A percentile compares a stretch with the other conserved stretches of the same genome.
Conservation (phyloP, 129 eudicot species). For the Tanacetum coccineum region DNA sequence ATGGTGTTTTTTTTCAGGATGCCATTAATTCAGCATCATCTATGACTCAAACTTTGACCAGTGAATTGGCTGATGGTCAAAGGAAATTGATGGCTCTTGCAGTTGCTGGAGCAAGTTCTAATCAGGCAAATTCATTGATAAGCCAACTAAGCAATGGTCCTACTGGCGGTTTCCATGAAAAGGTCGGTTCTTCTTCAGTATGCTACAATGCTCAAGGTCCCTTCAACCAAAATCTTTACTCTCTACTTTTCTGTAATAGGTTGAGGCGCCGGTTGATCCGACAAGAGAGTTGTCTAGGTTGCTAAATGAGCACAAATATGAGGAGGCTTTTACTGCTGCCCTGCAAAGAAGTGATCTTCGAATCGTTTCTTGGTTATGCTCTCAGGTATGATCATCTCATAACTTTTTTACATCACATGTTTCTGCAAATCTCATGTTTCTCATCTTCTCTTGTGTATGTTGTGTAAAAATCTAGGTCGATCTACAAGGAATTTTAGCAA, state of each 20-base stretch:
- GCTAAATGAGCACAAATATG: constrained; percentile 71
- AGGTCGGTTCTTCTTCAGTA: constrained; percentile 39
- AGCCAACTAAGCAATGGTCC: constrained; percentile 72
- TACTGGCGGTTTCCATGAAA: constrained; percentile 58
- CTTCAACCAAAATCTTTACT: background rate
- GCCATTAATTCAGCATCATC: constrained; percentile 83
- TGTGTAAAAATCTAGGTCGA: constrained; percentile 50
- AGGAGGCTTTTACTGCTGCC: constrained; percentile 91
- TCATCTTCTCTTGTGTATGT: background rate
- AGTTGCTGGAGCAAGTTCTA: constrained; percentile 62
- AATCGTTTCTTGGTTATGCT: constrained; percentile 94
- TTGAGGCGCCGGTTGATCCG: constrained; percentile 81
- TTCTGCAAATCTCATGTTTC: constrained; percentile 3
- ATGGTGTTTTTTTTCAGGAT: constrained; percentile 39
- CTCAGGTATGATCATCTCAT: constrained; percentile 52
- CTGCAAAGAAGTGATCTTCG: constrained; percentile 88
- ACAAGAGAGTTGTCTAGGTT: constrained; percentile 85
- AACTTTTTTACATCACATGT: no score
- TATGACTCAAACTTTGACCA: constrained; percentile 58
- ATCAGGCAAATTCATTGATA: constrained; percentile 43
- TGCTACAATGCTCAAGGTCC: constrained; percentile 12
- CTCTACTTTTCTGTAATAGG: constrained; percentile 29
- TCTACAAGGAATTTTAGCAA: constrained; percentile 55
- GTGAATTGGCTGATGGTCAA: constrained; percentile 76
- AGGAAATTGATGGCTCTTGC: constrained; percentile 71